Conservation (phyloP, 2,329 filamentous ascomycete species). For the Botrytis byssoidea region DNA sequence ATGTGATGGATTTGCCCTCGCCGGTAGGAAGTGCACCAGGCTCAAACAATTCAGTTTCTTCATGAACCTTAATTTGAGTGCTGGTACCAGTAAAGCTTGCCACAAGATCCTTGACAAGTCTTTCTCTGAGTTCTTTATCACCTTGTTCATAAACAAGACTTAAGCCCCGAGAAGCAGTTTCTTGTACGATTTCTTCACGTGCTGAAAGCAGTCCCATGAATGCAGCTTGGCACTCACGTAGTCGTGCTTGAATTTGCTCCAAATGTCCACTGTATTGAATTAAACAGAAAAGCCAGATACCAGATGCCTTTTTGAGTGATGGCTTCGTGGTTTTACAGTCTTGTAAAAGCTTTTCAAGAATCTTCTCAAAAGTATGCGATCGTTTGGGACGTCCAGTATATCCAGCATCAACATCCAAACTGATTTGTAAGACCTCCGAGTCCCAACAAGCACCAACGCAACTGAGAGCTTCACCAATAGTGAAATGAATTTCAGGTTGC, state of each 20-base stretch:
- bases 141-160: constrained; percentile 94
- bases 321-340: constrained; percentile 86
- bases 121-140: constrained; percentile 71
- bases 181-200: constrained; percentile 90
- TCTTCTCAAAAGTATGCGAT: constrained; percentile 39
- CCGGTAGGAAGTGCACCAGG: constrained; percentile 26
- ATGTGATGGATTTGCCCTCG: constrained; percentile 70
- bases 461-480: constrained; percentile 83
- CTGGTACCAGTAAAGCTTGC: constrained; percentile 70
- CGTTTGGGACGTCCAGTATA: constrained; percentile 45
- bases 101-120: constrained; percentile 71
- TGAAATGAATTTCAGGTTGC: constrained; percentile 84
- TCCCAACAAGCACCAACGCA: constrained; percentile 78
- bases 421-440: constrained; percentile 72
- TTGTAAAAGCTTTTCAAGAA: constrained; percentile 67
- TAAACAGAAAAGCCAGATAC: constrained; percentile 91
- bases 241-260: constrained; percentile 66
- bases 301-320: constrained; percentile 83
- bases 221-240: constrained; percentile 78
- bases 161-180: constrained; percentile 87
- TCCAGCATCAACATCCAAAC: constrained; percentile 68
- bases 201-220: constrained; percentile 88
- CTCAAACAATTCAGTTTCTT: constrained; percentile 73
- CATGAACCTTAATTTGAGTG: constrained; percentile 75
- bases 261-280: constrained; percentile 86